These are phyloP conservation scores for Komagataea norvegica DNA, from an alignment of 1,139 yeast genomes.

Conservation along the genomic window DNA sequence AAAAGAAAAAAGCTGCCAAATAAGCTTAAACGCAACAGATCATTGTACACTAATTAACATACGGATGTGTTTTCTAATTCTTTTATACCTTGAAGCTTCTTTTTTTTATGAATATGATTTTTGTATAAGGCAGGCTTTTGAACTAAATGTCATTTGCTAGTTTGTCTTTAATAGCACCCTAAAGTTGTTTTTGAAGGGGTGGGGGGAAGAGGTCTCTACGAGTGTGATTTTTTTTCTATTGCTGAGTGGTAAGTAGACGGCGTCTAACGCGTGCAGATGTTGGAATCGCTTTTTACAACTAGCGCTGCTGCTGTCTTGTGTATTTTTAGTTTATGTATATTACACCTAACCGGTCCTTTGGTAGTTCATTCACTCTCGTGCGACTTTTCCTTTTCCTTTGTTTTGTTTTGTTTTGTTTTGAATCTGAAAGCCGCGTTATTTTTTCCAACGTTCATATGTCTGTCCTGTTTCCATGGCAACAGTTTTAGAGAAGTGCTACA, in stretches of 20 bases:
- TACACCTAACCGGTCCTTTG: not conserved
- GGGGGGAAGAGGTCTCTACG: not conserved
- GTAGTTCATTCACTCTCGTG: not conserved
- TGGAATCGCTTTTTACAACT: not conserved
- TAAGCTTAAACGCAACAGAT: constrained; percentile 7
- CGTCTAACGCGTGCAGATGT: not conserved
- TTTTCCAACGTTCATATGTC: too few relatives aligned
- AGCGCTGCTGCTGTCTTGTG: constrained; percentile 2
- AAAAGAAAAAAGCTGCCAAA: constrained; percentile 54
- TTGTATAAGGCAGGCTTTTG: not conserved
- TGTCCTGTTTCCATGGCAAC: constrained; percentile 1
- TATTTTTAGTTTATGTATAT: constrained; percentile 10
- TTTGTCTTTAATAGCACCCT: too few relatives aligned
- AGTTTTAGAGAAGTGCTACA: too few relatives aligned
- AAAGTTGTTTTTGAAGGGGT: not conserved
- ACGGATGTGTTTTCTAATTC: constrained; percentile 2
- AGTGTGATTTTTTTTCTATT: not conserved
- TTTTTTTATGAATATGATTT: constrained; percentile 2
- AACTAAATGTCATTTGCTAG: too few relatives aligned
- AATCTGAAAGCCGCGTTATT: not conserved
- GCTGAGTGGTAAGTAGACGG: not conserved
- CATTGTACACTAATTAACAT: constrained; percentile 3
- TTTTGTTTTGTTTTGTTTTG: not conserved
- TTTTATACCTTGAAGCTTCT: constrained; percentile 2
- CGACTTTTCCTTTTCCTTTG: not conserved